Percentiles rank a stretch among this genome's conserved stretches.
Evolutionary conservation across 805 yeast genomes (phyloP).

Genomic region (Wickerhamomyces xylosicus): DNA sequence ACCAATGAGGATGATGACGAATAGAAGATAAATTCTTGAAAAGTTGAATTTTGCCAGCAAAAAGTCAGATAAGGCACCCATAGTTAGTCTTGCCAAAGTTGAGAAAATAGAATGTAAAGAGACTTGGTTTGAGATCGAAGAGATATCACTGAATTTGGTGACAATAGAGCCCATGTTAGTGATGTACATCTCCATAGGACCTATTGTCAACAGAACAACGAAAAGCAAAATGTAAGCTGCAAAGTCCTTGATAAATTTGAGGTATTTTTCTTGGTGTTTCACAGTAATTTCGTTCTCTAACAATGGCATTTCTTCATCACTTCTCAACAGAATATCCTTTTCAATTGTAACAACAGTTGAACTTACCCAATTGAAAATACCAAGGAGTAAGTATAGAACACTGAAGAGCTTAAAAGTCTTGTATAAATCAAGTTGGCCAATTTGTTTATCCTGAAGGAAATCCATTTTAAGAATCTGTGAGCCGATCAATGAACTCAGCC

Average conservation of each 20-base stretch:
- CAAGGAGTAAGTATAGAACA: conserved; percentile 41
- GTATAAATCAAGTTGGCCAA: conserved; percentile 31
- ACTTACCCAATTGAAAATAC: conserved; percentile 51
- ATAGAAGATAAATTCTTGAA: conserved; percentile 23
- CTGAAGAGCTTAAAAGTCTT: conserved; percentile 45
- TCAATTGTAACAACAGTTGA: conserved; percentile 52
- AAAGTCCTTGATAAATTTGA: conserved; percentile 28
- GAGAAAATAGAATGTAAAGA: conserved; percentile 55
- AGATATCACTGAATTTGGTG: conserved; percentile 11
- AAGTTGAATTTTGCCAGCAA: conserved; percentile 22
- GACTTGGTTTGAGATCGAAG: conserved; percentile 37
- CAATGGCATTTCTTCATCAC: conserved; percentile 25
- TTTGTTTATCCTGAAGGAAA: conserved; percentile 15
- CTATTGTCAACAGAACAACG: conserved; percentile 58
- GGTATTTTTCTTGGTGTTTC: conserved; percentile 12
- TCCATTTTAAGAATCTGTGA: conserved; percentile 45
- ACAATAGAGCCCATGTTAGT: conserved; percentile 74
- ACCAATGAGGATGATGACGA: conserved; percentile 24
- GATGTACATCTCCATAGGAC: conserved; percentile 79
- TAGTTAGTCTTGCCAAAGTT: conserved; percentile 53
- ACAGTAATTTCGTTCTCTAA: conserved; percentile 20
- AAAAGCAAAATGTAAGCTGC: conserved; percentile 55
- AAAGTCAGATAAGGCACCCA: conserved; percentile 64
- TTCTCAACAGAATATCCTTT: conserved; percentile 15
- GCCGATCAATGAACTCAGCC: conserved; percentile 68